A percentile compares a stretch with the other conserved stretches of the same genome.
phyloP scores from a whole-genome alignment of 129 eudicot species.

The Silybum marianum region DNA sequence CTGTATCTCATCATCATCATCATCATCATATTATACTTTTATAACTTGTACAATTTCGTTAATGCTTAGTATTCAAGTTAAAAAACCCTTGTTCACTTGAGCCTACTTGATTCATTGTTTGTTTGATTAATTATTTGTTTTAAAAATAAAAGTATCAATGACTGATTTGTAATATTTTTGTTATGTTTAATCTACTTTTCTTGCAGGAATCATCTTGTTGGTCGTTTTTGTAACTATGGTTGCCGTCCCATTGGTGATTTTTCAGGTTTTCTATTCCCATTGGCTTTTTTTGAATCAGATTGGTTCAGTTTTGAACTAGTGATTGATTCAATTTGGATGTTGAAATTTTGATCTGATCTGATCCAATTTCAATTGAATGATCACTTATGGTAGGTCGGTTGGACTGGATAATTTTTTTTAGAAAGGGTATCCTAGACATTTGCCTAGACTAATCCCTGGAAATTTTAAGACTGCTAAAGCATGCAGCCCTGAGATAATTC shows the following conservation, averaged over 20 bases:
- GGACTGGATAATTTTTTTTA: no score
- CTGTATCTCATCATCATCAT: conserved; percentile 16
- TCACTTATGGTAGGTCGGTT: no score
- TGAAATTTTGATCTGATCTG: no score
- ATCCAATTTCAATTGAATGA: no score
- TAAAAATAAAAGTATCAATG: background rate
- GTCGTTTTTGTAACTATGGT: background rate
- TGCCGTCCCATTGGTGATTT: background rate
- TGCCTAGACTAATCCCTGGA: no score
- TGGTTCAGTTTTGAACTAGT: no score
- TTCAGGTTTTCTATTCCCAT: background rate
- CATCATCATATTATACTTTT: conserved; percentile 23
- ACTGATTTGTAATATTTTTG: background rate
- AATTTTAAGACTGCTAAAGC: no score
- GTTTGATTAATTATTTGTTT: background rate
- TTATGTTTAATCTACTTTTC: background rate
- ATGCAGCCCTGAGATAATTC: no score
- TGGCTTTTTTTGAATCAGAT: background rate
- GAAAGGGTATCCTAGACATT: no score
- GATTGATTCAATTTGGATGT: no score
- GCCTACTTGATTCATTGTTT: conserved; percentile 2
- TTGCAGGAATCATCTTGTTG: background rate
- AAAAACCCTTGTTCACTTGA: background rate
- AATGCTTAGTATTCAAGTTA: conserved; percentile 12
- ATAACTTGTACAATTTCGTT: conserved; percentile 36